A percentile compares a stretch with the other conserved stretches of the same genome.
Evolutionary conservation across 306 rosid genomes (phyloP).

Genomic region (Rosa chinensis): DNA sequence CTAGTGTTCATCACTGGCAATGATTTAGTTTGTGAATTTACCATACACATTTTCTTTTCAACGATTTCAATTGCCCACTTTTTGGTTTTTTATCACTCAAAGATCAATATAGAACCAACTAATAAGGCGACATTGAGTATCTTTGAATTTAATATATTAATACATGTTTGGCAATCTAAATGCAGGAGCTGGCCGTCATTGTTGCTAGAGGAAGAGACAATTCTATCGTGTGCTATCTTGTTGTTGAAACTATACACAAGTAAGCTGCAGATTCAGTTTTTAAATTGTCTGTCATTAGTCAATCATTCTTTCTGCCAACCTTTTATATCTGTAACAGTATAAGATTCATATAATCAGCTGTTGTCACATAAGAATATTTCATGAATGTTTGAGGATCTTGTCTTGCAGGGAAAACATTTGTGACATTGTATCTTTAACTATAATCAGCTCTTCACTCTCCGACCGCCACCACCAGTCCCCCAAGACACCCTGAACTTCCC

Average conservation of each 20-base stretch:
- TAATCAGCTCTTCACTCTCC: too few species aligned
- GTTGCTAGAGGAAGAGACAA: conserved; percentile 85
- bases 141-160: neutral
- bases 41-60: neutral
- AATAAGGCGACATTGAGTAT: neutral
- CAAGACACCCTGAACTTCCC: too few species aligned
- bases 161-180: conserved; percentile 17
- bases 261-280: conserved; percentile 37
- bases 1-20: neutral
- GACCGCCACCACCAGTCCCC: too few species aligned
- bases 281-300: neutral
- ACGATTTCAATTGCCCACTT: neutral
- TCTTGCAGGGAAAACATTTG: conserved; percentile 79
- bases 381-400: conserved; percentile 24
- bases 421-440: conserved; percentile 46
- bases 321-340: neutral
- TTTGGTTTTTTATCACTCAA: neutral
- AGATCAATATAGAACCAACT: neutral
- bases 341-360: neutral
- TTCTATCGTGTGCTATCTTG: conserved; percentile 73
- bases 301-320: neutral
- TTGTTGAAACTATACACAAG: conserved; percentile 95
- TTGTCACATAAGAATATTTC: conserved; percentile 22
- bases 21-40: neutral
- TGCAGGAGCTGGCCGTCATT: conserved; percentile 85